phyloP scores from a whole-genome alignment of 768 basidiomycete species.

The Coprinellus micaceus region DNA sequence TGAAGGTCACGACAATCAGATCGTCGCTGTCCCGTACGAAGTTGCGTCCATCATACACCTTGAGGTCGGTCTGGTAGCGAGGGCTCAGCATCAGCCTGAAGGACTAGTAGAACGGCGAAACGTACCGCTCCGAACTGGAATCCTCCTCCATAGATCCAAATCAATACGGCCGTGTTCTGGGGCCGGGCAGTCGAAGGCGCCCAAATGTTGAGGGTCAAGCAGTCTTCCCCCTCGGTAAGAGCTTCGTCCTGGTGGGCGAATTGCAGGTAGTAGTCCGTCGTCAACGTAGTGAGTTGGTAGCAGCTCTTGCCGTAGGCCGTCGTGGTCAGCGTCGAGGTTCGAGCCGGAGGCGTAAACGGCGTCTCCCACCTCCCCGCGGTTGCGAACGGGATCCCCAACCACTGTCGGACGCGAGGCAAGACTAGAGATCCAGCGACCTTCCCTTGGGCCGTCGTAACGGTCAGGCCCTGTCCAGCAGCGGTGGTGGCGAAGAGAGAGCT shows the following conservation, averaged over 20 bases:
- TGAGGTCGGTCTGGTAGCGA: constrained; percentile 24
- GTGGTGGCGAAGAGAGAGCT: neutral
- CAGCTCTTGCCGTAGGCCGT: constrained; percentile 29
- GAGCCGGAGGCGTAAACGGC: constrained; percentile 22
- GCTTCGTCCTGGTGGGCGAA: constrained; percentile 22
- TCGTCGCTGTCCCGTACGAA: constrained; percentile 33
- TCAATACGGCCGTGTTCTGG: constrained; percentile 32
- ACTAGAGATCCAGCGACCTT: constrained; percentile 25
- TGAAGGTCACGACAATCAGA: constrained; percentile 34
- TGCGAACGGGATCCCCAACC: constrained; percentile 34
- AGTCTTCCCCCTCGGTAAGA: constrained; percentile 32
- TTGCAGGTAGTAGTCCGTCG: constrained; percentile 23
- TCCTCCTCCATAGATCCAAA: constrained; percentile 37
- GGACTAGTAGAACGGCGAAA: neutral
- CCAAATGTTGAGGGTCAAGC: constrained; percentile 38
- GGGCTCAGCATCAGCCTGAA: neutral
- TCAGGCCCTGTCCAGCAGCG: constrained; percentile 13
- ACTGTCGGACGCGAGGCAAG: constrained; percentile 28
- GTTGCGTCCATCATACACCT: constrained; percentile 26
- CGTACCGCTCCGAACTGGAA: constrained; percentile 35
- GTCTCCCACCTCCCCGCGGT: constrained; percentile 31
- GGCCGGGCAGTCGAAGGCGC: constrained; percentile 28
- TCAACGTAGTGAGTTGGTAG: constrained; percentile 20
- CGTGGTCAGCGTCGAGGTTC: constrained; percentile 19
- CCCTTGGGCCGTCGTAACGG: constrained; percentile 30